Percentiles rank a stretch among this genome's conserved stretches.
These are phyloP conservation scores for Letharia columbiana DNA, from an alignment of 495 filamentous ascomycete species.

Conservation along the genomic window DNA sequence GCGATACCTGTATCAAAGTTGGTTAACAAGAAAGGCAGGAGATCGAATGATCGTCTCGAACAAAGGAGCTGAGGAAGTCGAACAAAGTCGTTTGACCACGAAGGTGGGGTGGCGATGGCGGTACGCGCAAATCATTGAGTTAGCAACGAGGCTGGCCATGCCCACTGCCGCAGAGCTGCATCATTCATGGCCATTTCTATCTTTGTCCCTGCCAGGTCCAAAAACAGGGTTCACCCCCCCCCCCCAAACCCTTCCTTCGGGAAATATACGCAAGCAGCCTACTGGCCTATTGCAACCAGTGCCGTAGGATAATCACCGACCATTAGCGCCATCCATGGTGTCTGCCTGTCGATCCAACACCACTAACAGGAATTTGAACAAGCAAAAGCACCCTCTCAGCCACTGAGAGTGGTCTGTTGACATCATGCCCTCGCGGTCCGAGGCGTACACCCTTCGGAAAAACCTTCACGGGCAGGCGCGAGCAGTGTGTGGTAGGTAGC, in stretches of 20 bases:
- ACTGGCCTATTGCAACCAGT: background rate
- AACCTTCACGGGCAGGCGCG: conserved; percentile 7
- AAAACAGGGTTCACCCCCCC: background rate
- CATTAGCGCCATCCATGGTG: conserved; percentile 9
- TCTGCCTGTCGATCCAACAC: background rate
- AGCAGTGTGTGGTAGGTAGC: background rate
- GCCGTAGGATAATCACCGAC: conserved; percentile 7
- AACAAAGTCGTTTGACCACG: background rate
- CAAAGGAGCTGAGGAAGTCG: conserved; percentile 2
- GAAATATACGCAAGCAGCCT: conserved; percentile 6
- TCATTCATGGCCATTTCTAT: background rate
- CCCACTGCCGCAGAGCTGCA: background rate
- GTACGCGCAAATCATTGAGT: background rate
- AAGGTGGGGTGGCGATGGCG: background rate
- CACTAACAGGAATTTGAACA: background rate
- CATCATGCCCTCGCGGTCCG: conserved; percentile 5
- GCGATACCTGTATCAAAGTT: background rate
- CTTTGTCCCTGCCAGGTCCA: background rate
- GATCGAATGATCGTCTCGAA: background rate
- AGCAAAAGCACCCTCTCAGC: conserved; percentile 2
- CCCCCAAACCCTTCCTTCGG: background rate
- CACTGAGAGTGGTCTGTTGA: conserved; percentile 7
- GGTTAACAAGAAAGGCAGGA: background rate
- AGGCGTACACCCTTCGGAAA: conserved; percentile 3
- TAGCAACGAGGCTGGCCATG: background rate